Conservation (phyloP, 257 asterid species). For the Anisodus tanguticus region DNA sequence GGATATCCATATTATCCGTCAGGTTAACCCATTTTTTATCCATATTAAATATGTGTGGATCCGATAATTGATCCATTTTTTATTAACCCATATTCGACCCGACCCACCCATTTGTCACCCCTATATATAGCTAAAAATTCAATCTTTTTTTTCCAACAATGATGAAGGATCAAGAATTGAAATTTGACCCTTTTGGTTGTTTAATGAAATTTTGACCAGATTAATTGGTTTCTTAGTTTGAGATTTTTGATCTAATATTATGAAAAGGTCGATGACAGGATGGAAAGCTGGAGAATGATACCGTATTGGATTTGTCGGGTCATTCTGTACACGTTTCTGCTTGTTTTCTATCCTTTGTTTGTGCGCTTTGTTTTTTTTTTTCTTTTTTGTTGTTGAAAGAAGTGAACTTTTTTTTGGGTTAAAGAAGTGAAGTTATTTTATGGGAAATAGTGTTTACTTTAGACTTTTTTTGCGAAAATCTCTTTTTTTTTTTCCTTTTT, state of each 20-base stretch:
- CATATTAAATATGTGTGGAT: too few species aligned
- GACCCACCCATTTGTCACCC: too few species aligned
- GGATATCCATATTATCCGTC: too few species aligned
- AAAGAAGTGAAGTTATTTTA: neutral
- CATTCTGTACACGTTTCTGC: neutral
- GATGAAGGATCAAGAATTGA: neutral
- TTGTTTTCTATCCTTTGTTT: neutral
- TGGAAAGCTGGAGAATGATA: neutral
- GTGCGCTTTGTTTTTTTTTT: neutral
- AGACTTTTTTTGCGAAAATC: neutral
- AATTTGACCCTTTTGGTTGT: neutral
- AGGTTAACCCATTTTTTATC: too few species aligned
- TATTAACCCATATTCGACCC: too few species aligned
- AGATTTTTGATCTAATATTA: neutral
- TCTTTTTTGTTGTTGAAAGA: too few species aligned
- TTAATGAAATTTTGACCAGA: neutral
- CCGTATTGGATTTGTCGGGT: conserved; percentile 23
- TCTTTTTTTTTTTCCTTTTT: too few species aligned
- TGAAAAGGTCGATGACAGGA: conserved; percentile 4
- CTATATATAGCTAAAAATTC: neutral
- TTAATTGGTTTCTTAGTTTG: neutral
- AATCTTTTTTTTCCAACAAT: neutral
- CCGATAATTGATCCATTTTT: too few species aligned
- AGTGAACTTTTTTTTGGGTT: too few species aligned
- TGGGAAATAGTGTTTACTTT: too few species aligned